phyloP scores from a whole-genome alignment of 2,329 filamentous ascomycete species.

The Beauveria sp. region DNA sequence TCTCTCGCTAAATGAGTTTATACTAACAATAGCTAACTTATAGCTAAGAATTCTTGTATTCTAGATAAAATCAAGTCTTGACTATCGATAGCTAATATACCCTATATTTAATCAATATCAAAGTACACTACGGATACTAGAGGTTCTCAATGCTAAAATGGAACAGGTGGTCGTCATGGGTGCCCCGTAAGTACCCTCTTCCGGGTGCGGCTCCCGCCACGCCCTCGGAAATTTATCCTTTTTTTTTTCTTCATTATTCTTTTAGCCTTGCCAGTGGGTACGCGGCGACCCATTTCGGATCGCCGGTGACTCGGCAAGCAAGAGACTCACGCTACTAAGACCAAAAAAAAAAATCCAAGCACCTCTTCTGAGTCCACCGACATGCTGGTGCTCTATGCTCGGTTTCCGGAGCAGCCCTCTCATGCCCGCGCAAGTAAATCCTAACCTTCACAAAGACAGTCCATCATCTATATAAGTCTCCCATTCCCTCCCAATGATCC shows the following conservation, averaged over 20 bases:
- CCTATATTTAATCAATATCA: no score
- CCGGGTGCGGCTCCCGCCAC: constrained; percentile 6
- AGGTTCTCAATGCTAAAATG: no score
- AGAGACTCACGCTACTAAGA: not conserved
- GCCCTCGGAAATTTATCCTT: not conserved
- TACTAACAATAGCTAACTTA: no score
- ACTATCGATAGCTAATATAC: no score
- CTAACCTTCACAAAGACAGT: not conserved
- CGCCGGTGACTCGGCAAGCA: constrained; percentile 7
- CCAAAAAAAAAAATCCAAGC: not conserved
- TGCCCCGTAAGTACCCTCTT: not conserved
- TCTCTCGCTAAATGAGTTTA: no score
- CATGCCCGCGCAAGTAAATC: not conserved
- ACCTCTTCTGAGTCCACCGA: not conserved
- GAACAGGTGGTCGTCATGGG: not conserved
- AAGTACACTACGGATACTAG: no score
- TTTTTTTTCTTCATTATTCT: not conserved
- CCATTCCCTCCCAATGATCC: not conserved
- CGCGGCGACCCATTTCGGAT: constrained; percentile 4
- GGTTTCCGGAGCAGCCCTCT: not conserved
- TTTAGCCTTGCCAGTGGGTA: not conserved
- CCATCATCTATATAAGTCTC: constrained; percentile 7
- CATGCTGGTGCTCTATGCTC: not conserved
- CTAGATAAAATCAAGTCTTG: no score
- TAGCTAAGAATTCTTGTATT: no score